Evolutionary conservation across 371 early-diverging fungal species (phyloP).

Genomic region (Mucor velutinosus): DNA sequence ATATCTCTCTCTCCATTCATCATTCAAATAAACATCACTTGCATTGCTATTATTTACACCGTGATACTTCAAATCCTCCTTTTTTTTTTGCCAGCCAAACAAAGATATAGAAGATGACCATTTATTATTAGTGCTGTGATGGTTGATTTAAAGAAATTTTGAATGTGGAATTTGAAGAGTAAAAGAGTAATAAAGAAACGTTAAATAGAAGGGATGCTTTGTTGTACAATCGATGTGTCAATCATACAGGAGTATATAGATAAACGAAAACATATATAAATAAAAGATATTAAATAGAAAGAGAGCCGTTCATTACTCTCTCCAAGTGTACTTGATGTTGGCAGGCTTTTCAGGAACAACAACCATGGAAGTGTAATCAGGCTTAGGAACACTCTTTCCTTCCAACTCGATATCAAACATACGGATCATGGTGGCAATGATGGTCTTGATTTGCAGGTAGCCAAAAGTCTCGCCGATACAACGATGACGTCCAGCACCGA

Average conservation of each 20-base stretch:
- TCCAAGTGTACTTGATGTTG: slow-evolving; percentile 66
- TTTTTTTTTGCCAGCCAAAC: too few relatives aligned
- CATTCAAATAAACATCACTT: neutral
- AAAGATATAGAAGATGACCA: too few relatives aligned
- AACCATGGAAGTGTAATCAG: slow-evolving; percentile 91
- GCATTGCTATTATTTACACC: neutral
- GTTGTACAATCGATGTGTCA: neutral
- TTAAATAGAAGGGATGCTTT: neutral
- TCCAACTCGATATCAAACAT: slow-evolving; percentile 68
- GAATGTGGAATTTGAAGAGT: neutral
- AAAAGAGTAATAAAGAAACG: neutral
- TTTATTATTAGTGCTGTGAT: neutral
- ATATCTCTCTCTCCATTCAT: neutral
- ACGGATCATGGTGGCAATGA: slow-evolving; percentile 79
- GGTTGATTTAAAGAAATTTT: neutral
- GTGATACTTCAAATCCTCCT: too few relatives aligned
- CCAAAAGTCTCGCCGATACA: slow-evolving; percentile 98
- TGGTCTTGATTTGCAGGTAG: slow-evolving; percentile 93
- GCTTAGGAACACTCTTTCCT: slow-evolving; percentile 74
- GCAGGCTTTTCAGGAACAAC: slow-evolving; percentile 80
- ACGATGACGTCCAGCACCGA: slow-evolving; percentile 97
- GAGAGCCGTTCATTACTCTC: slow-evolving; percentile 37
- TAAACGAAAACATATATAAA: neutral
- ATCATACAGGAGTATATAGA: neutral
- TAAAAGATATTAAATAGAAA: neutral